Conservation (phyloP, 352 stramenopile genomes). For the Globisporangium abappressorium region DNA sequence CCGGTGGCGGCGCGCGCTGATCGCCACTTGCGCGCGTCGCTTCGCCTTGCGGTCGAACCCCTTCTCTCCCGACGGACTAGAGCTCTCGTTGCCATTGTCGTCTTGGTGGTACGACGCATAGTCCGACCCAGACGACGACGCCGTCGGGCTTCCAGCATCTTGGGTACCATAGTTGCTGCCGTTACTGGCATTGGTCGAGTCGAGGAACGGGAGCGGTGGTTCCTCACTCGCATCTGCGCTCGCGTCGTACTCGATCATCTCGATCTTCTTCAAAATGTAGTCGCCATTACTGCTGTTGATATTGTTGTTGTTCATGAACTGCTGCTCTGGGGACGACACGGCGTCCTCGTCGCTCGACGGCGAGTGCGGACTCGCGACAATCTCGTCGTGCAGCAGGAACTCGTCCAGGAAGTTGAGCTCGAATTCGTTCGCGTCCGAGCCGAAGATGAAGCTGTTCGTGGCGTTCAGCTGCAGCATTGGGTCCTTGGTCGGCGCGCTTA, state of each 20-base stretch:
- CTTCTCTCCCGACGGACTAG: background rate
- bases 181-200: background rate
- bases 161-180: background rate
- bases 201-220: background rate
- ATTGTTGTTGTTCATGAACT: background rate
- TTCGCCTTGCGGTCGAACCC: conserved; percentile 24
- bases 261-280: conserved; percentile 10
- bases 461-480: background rate
- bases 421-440: conserved; percentile 20
- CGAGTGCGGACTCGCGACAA: conserved; percentile 20
- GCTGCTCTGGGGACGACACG: background rate
- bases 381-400: conserved; percentile 41
- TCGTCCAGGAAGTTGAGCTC: conserved; percentile 50
- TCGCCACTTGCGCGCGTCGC: conserved; percentile 29
- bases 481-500: background rate
- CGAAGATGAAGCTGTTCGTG: background rate
- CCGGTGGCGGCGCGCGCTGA: conserved; percentile 39
- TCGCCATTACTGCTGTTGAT: background rate
- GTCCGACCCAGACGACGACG: conserved; percentile 15
- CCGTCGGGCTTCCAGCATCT: conserved; percentile 1
- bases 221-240: background rate
- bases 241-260: conserved; percentile 4
- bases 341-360: conserved; percentile 10
- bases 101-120: conserved; percentile 12
- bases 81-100: background rate